Base-by-base conservation (phyloP, 805 yeast genomes). In the Ogataea nonfermentans region DNA sequence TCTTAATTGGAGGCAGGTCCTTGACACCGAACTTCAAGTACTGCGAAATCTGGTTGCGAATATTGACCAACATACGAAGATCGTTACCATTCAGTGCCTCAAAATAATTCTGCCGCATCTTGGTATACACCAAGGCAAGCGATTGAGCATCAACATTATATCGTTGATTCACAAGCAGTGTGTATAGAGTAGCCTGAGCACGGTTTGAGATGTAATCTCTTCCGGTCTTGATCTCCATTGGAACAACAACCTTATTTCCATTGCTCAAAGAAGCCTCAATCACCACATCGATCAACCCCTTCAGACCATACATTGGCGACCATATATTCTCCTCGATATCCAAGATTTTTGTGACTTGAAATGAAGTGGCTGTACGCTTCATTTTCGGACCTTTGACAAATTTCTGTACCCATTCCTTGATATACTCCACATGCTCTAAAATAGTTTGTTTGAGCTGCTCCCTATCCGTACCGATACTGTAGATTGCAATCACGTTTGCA, bases 161-260 rank as follows among this genome's bases (percentile, higher is more conserved):
- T 17, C 95, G 66, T 47, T 93, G 98, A 32, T 79, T 78, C 52
- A 88, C 72, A 41, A 93, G 63, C 11, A 91, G 62, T 0, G 95
- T 79, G 56, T 93, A 93, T 6, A 93, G 65, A 0, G 90, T 73
- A 0, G 93, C 83, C 59, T 93, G 99, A 0, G 95, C 95, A 35
- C 84, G 79, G 59, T 93, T 96, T 3, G 81, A 62, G 4, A 82
- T 59, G 26, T 78, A 69, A 32, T 76, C 78, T 23, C 70, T 62
- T 0, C 98, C 96, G 0, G 98, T 88, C 57, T 93, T 93, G 42
- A 93, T 78, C 57, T 93, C 99, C 65, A 93, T 67, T 0, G 97
- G 98, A 1, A 79, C 73, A 9, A 88, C 71, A 39, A 56, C 70
- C 24, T 67, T 74, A n/a, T 74, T 74, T 4, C 67, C 68, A 30